A percentile compares a stretch with the other conserved stretches of the same genome.
Conservation (phyloP, 75 land plant species). For the Pinus albicaulis region DNA sequence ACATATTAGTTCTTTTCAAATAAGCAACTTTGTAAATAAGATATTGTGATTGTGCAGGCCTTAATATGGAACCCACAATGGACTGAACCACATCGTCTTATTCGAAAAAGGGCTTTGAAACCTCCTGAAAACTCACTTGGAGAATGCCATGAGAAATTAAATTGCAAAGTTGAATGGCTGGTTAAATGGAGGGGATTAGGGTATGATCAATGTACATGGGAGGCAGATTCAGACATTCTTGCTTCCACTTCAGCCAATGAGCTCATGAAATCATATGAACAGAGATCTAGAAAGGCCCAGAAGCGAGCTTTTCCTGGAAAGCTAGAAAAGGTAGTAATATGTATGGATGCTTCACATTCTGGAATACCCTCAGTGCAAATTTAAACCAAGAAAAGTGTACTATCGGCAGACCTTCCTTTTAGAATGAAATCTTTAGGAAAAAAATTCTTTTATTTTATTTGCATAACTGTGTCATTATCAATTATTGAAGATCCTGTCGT, state of each 20-base stretch:
- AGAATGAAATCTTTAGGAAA: neutral
- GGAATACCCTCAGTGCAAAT: neutral
- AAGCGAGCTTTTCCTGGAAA: conserved; percentile 12
- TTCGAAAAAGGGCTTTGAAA: conserved; percentile 43
- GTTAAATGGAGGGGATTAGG: conserved; percentile 81
- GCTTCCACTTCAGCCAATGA: conserved; percentile 23
- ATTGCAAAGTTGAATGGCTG: conserved; percentile 59
- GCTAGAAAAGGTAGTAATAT: conserved; percentile 27
- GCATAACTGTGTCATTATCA: too few species aligned
- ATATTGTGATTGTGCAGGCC: conserved; percentile 4
- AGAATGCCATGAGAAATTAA: neutral
- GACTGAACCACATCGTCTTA: conserved; percentile 64
- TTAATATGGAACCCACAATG: conserved; percentile 60
- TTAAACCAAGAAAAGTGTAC: neutral
- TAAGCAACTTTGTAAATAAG: neutral
- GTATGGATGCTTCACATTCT: neutral
- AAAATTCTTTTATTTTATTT: neutral
- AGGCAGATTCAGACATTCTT: conserved; percentile 48
- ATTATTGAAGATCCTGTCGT: neutral
- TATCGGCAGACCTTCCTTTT: neutral
- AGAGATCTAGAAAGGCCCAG: conserved; percentile 34
- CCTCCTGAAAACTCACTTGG: conserved; percentile 1
- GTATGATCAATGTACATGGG: conserved; percentile 83
- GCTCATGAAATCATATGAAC: conserved; percentile 52
- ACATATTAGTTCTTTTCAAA: neutral